Percentiles rank a stretch among this genome's conserved stretches.
Conservation (phyloP, 2,329 filamentous ascomycete species). For the Ophiostoma montium region DNA sequence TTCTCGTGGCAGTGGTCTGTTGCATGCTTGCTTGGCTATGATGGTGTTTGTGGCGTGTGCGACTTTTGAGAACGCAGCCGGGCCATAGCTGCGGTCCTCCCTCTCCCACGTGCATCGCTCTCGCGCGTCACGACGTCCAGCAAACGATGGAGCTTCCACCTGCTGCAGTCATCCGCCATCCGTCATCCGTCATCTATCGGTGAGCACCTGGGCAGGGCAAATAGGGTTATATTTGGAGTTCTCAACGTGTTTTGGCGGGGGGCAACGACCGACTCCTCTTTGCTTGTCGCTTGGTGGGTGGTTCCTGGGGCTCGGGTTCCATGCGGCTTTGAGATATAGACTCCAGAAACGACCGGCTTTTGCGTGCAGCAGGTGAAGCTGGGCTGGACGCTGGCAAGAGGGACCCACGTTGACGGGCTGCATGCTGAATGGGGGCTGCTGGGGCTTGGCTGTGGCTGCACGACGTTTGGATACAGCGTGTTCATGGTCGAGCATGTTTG, state of each 20-base stretch:
- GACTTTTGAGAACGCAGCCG: not conserved
- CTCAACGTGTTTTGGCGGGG: not conserved
- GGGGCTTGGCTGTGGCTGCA: not conserved
- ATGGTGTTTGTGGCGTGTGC: not conserved
- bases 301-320: not conserved
- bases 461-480: constrained; percentile 9
- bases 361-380: too few species aligned
- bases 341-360: too few species aligned
- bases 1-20: not conserved
- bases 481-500: constrained; percentile 7
- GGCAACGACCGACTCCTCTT: not conserved
- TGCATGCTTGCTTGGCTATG: not conserved
- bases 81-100: not conserved
- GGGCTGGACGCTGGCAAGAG: not conserved
- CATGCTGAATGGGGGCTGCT: not conserved
- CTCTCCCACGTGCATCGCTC: not conserved
- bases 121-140: not conserved
- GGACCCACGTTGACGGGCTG: not conserved
- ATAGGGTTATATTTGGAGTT: constrained; percentile 1
- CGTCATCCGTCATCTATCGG: constrained; percentile 1
- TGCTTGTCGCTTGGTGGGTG: not conserved
- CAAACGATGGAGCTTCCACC: not conserved
- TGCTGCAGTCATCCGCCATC: not conserved
- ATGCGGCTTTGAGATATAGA: not conserved
- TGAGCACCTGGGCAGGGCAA: not conserved